Evolutionary conservation across 1,139 yeast species (phyloP), one percentile per base, ranked within the genome.

Genomic region (Zygotorulaspora mrakii): DNA sequence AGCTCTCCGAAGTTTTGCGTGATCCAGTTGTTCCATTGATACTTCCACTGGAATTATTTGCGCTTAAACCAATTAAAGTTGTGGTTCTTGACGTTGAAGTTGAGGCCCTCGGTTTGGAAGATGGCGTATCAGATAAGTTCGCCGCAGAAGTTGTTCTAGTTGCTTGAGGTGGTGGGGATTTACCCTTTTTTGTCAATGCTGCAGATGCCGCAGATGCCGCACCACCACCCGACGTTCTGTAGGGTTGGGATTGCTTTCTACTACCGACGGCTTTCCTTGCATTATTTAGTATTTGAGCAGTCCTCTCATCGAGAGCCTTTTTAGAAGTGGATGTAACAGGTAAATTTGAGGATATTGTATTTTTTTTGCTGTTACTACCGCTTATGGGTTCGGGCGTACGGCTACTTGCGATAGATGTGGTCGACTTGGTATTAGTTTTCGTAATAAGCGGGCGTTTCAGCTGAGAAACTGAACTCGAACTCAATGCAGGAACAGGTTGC

Each of bases 401-500:
- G 51, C 54, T 33, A 46, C 52, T 37, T 50, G 61, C 39, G 12
- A 38, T 31, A 17, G 54, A 49, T 16, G 55, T 55, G 18, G 56
- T 53, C 21, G 42, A 40, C 14, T 45, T 49, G 17, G 39, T 34
- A 23, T 25, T 25, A 9, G 35, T 23, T 21, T 30, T 39, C 7
- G 32, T 16, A 17, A 39, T 10, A 10, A 31, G 30, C 10, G 42
- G 39, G 12, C 42, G 42, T 31, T 36, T 39, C 21, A 28, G 30
- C 10, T 33, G 35, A 10, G 26, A 13, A 17, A 13, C 25, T 2
- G 26, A 20, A 17, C 35, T 53, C 43, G 48, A 51, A 35, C 39
- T 47, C 17, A 63, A 35, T 17, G 59, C 65, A 7, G 72, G 70
- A 18, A 67, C 57, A 16, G 69, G 67, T 26, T 67, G 62, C 71